These are phyloP conservation scores for Saraca asoca DNA, from an alignment of 331 rosid species.

Conservation along the genomic window DNA sequence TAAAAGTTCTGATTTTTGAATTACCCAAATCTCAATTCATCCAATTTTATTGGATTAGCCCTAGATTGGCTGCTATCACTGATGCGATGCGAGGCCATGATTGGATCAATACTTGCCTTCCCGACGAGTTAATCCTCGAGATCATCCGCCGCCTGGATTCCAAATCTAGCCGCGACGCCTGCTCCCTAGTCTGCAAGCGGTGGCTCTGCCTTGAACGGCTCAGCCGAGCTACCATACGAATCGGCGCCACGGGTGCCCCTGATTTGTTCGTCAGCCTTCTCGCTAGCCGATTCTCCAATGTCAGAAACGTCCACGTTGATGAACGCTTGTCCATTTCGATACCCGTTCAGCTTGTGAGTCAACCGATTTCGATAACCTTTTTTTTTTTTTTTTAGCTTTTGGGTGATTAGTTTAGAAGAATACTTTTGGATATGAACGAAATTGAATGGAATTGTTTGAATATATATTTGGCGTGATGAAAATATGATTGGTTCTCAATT, in stretches of 20 bases:
- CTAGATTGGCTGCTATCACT: too few relatives aligned
- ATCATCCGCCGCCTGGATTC: constrained; percentile 66
- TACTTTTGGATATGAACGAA: not conserved
- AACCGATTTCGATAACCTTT: not conserved
- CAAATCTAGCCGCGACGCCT: constrained; percentile 70
- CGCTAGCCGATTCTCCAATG: constrained; percentile 65
- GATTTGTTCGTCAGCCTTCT: constrained; percentile 63
- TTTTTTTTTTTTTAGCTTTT: not conserved
- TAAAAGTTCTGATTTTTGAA: not conserved
- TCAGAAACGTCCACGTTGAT: constrained; percentile 65
- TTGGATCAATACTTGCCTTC: constrained; percentile 72
- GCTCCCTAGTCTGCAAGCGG: constrained; percentile 87
- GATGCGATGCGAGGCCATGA: constrained; percentile 65
- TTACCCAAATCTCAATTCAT: not conserved
- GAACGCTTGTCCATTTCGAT: constrained; percentile 69
- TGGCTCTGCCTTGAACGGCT: constrained; percentile 89
- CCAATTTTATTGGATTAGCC: too few relatives aligned
- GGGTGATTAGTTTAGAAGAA: not conserved
- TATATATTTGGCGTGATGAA: not conserved
- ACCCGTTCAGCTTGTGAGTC: constrained; percentile 57
- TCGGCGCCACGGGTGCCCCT: constrained; percentile 79
- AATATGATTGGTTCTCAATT: not conserved
- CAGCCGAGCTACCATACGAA: constrained; percentile 67
- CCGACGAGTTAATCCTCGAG: constrained; percentile 86
- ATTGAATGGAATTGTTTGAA: not conserved